Percentiles rank a stretch among this genome's conserved stretches.
Conservation (phyloP, 2,329 filamentous ascomycete species). For the Penicillium sp. region DNA sequence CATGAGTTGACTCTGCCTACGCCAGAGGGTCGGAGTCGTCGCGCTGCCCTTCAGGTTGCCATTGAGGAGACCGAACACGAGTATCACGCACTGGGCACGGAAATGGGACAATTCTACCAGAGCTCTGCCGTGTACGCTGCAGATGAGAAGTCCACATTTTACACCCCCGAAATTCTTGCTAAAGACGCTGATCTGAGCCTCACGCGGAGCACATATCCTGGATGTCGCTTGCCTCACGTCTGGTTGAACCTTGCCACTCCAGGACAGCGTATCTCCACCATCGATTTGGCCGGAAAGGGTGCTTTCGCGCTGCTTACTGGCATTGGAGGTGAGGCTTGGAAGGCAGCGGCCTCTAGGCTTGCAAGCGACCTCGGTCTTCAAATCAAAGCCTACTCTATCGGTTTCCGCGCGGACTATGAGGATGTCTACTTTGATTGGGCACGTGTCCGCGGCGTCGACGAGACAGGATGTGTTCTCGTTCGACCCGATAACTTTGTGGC, state of each 20-base stretch:
- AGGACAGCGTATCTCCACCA: constrained; percentile 49
- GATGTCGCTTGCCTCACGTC: constrained; percentile 57
- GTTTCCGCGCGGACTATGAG: constrained; percentile 56
- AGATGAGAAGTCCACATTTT: constrained; percentile 39
- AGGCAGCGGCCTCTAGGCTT: constrained; percentile 44
- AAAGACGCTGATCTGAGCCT: constrained; percentile 45
- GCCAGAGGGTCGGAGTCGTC: constrained; percentile 36
- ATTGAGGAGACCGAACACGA: constrained; percentile 47
- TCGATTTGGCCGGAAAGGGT: constrained; percentile 57
- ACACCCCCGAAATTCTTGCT: constrained; percentile 20
- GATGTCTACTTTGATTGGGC: constrained; percentile 62
- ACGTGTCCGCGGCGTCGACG: constrained; percentile 50
- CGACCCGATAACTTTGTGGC: constrained; percentile 58
- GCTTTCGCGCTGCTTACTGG: constrained; percentile 51
- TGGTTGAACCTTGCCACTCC: constrained; percentile 55
- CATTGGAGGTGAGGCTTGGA: constrained; percentile 55
- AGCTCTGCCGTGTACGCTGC: constrained; percentile 44
- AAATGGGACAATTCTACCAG: constrained; percentile 57
- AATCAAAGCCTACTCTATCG: constrained; percentile 52
- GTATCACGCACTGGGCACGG: constrained; percentile 54
- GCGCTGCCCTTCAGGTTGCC: constrained; percentile 40
- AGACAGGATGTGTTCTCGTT: constrained; percentile 56
- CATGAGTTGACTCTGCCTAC: constrained; percentile 42
- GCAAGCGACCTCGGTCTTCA: constrained; percentile 41
- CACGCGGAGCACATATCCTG: constrained; percentile 54